Conservation (phyloP, 257 asterid species). For the Forsythia suspensa region DNA sequence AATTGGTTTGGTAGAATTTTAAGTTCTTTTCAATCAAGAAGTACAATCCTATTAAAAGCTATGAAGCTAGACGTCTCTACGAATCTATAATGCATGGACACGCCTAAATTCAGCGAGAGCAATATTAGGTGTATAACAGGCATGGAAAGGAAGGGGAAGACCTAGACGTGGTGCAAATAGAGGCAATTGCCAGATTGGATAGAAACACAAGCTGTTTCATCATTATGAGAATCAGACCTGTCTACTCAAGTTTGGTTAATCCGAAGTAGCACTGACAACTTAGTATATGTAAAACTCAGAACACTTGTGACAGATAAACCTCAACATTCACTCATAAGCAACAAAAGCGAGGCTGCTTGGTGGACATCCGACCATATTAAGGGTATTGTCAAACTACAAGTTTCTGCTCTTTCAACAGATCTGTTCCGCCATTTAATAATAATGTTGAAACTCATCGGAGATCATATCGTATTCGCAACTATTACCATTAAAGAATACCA, state of each 20-base stretch:
- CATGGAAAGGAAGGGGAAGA: no score
- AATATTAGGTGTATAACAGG: no score
- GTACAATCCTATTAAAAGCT: no score
- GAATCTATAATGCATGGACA: no score
- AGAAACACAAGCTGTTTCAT: not conserved
- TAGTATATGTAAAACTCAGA: not conserved
- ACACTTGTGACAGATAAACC: not conserved
- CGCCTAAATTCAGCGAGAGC: no score
- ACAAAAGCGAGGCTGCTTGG: not conserved
- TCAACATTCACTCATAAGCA: not conserved
- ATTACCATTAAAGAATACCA: not conserved
- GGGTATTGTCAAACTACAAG: not conserved
- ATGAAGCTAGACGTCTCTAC: no score
- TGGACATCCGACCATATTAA: not conserved
- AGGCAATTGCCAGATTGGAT: not conserved
- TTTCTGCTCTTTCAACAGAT: not conserved
- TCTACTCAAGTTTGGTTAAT: not conserved
- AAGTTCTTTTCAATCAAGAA: no score
- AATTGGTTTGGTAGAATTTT: no score
- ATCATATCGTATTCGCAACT: not conserved
- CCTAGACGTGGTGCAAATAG: no score
- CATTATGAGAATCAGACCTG: not conserved
- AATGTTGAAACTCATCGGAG: not conserved
- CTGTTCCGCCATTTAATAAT: not conserved
- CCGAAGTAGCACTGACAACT: not conserved